phyloP scores from a whole-genome alignment of 2,329 filamentous ascomycete species.

The Sclerotiophoma versabilis region DNA sequence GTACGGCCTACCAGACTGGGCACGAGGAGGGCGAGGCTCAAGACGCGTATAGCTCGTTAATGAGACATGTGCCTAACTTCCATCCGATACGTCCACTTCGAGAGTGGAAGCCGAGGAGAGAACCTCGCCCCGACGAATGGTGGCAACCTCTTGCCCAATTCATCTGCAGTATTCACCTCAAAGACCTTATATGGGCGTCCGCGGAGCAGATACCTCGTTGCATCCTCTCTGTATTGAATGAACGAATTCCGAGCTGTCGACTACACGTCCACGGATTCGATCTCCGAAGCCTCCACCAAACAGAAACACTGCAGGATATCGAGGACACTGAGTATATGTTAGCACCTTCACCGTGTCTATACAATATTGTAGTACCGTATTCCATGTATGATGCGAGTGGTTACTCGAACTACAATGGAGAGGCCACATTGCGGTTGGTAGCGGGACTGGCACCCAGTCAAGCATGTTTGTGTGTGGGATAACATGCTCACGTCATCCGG shows the following conservation, averaged over 20 bases:
- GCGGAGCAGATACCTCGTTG: background rate
- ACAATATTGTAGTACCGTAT: background rate
- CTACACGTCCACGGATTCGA: background rate
- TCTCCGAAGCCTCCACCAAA: constrained; percentile 3
- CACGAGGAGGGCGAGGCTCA: background rate
- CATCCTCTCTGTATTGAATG: background rate
- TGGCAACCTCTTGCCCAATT: background rate
- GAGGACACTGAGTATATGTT: background rate
- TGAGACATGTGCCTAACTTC: background rate
- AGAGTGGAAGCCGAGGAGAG: background rate
- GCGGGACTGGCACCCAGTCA: background rate
- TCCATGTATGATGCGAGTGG: background rate
- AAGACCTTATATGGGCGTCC: background rate
- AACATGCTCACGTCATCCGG: background rate
- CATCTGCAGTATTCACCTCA: background rate
- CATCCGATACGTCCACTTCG: background rate
- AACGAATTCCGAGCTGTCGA: background rate
- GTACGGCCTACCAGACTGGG: background rate
- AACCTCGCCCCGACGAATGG: background rate
- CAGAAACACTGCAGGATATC: background rate
- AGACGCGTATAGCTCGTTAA: background rate
- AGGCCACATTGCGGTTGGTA: background rate
- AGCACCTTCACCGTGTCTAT: background rate
- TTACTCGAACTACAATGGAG: background rate
- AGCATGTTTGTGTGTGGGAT: background rate